phyloP scores from a whole-genome alignment of 192 early-diverging fungal genomes.

The Linnemannia schmuckeri region DNA sequence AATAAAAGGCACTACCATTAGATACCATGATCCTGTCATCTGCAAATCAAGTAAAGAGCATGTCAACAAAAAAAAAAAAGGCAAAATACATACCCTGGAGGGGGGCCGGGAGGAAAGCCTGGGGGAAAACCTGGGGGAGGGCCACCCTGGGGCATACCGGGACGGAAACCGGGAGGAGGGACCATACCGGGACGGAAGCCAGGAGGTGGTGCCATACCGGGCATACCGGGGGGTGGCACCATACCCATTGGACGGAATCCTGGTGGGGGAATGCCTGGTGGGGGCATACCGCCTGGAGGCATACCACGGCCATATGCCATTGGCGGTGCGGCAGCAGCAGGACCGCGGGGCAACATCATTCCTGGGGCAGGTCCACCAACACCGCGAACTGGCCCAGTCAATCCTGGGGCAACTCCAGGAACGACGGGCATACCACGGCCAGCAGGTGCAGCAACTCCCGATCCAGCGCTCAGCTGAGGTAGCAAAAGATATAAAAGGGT shows the following conservation, averaged over 20 bases:
- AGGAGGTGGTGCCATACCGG: slow-evolving; percentile 62
- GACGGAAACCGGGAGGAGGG: slow-evolving; percentile 75
- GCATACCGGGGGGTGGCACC: slow-evolving; percentile 73
- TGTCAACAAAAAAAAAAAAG: neutral
- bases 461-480: slow-evolving; percentile 33
- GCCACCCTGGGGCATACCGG: slow-evolving; percentile 53
- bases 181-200: slow-evolving; percentile 62
- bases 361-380: slow-evolving; percentile 93
- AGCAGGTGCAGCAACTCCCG: slow-evolving; percentile 29
- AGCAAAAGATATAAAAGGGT: neutral
- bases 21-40: neutral
- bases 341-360: slow-evolving; percentile 89
- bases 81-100: slow-evolving; percentile 34
- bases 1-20: neutral
- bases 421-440: slow-evolving; percentile 73
- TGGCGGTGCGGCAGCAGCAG: slow-evolving; percentile 76
- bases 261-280: slow-evolving; percentile 65
- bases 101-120: slow-evolving; percentile 60
- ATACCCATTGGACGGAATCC: slow-evolving; percentile 40
- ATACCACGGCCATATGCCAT: slow-evolving; percentile 81
- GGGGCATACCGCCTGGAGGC: slow-evolving; percentile 69
- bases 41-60: neutral
- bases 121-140: slow-evolving; percentile 64
- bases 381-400: slow-evolving; percentile 94
- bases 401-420: slow-evolving; percentile 66